These are phyloP conservation scores for Anethum foeniculum DNA, from an alignment of 140 eudicot genomes.

Conservation along the genomic window DNA sequence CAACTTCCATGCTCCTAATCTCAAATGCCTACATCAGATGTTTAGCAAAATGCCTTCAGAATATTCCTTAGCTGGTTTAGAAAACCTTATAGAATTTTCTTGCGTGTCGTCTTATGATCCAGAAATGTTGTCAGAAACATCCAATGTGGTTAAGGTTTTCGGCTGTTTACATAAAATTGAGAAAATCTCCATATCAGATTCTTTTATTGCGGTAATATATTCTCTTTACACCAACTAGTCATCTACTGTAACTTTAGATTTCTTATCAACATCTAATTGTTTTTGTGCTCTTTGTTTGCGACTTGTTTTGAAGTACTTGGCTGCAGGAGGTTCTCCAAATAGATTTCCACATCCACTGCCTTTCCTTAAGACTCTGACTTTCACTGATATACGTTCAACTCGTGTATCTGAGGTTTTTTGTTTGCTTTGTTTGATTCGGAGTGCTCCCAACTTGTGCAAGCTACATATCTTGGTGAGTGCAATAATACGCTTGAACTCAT, in stretches of 20 bases:
- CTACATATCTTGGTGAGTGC: no score
- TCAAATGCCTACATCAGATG: neutral
- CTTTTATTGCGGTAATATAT: no score
- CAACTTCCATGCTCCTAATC: neutral
- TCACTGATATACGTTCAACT: no score
- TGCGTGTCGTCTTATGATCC: neutral
- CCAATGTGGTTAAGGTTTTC: neutral
- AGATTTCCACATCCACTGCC: no score
- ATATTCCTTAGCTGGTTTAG: neutral
- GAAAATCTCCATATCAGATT: no score
- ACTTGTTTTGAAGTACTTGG: neutral
- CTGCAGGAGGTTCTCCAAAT: neutral
- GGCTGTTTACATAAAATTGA: neutral
- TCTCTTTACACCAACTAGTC: no score
- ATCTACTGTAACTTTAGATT: neutral
- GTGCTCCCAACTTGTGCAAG: no score
- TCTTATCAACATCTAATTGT: neutral
- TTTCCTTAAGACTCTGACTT: no score
- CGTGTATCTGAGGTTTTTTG: no score
- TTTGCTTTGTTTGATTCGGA: no score
- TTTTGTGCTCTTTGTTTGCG: neutral
- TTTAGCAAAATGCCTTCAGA: neutral
- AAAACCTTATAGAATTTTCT: neutral
- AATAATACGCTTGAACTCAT: neutral
- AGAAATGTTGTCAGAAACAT: neutral